Percentiles rank a stretch among this genome's conserved stretches.
Evolutionary conservation across 2,329 filamentous ascomycete species (phyloP).

Genomic region (Pseudohalonectria lignicola): DNA sequence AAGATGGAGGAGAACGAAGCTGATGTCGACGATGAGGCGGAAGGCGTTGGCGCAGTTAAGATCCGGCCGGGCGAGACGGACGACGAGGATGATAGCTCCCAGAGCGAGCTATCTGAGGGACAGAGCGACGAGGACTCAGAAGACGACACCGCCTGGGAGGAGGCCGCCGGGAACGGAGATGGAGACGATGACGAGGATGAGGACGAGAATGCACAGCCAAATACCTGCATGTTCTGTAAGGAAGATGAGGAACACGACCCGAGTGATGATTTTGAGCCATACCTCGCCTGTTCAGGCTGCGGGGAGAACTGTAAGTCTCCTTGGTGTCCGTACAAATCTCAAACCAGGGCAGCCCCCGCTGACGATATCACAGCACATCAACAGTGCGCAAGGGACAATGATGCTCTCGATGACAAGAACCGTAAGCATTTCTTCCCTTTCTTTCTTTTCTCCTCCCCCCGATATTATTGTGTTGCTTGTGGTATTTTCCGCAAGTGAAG

Average conservation of each 20-base stretch:
- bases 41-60: conserved; percentile 47
- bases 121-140: conserved; percentile 45
- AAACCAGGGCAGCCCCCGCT: no score
- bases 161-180: conserved; percentile 40
- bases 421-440: conserved; percentile 31
- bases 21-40: conserved; percentile 34
- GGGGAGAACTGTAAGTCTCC: conserved; percentile 65
- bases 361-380: conserved; percentile 62
- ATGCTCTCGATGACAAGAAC: conserved; percentile 48
- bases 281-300: conserved; percentile 66
- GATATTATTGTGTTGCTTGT: background rate
- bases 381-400: conserved; percentile 72
- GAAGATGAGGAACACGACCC: conserved; percentile 76
- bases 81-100: conserved; percentile 28
- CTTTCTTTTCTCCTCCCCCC: background rate
- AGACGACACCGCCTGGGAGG: conserved; percentile 47
- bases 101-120: conserved; percentile 24
- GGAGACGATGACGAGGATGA: conserved; percentile 35
- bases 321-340: no score
- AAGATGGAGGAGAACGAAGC: conserved; percentile 13
- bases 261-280: conserved; percentile 69
- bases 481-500: conserved; percentile 17
- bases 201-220: conserved; percentile 43
- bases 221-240: conserved; percentile 62
- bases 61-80: conserved; percentile 40